A percentile compares a stretch with the other conserved stretches of the same genome.
phyloP scores from a whole-genome alignment of 108 stramenopile genomes.

The Stephanodiscus minutulus region DNA sequence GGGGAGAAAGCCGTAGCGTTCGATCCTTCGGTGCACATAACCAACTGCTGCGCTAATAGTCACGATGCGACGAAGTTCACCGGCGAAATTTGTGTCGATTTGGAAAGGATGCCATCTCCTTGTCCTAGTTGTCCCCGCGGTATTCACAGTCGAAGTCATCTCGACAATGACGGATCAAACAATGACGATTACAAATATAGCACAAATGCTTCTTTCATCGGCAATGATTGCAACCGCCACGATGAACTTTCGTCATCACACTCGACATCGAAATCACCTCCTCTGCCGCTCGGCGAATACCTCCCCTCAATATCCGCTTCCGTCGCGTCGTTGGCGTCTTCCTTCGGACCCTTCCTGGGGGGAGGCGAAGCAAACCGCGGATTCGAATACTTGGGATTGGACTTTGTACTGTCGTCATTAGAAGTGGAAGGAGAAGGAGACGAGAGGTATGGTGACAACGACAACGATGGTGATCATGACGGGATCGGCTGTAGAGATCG shows the following conservation, averaged over 20 bases:
- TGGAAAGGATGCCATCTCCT: slow-evolving; percentile 16
- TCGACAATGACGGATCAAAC: background rate
- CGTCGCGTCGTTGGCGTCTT: slow-evolving; percentile 53
- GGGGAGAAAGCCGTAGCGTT: slow-evolving; percentile 31
- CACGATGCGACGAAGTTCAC: slow-evolving; percentile 73
- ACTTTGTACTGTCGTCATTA: slow-evolving; percentile 74
- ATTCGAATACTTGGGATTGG: slow-evolving; percentile 88
- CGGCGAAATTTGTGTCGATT: slow-evolving; percentile 85
- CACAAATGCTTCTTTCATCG: background rate
- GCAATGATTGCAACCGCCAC: background rate
- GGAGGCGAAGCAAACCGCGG: slow-evolving; percentile 80
- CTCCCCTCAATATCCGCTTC: slow-evolving; percentile 72
- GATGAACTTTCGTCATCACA: slow-evolving; percentile 8
- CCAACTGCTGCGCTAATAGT: slow-evolving; percentile 88
- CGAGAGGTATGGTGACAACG: background rate
- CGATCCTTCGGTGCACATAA: slow-evolving; percentile 70
- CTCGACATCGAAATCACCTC: slow-evolving; percentile 7
- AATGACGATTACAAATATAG: background rate
- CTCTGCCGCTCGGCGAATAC: slow-evolving; percentile 60
- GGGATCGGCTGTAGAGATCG: background rate
- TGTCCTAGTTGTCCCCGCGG: background rate
- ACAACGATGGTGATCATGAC: background rate
- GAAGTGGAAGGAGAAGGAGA: slow-evolving; percentile 10
- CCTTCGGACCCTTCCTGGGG: slow-evolving; percentile 52
- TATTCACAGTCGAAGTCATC: background rate